These are phyloP conservation scores for Capronia epimyces DNA, from an alignment of 2,329 filamentous ascomycete species.

Conservation along the genomic window DNA sequence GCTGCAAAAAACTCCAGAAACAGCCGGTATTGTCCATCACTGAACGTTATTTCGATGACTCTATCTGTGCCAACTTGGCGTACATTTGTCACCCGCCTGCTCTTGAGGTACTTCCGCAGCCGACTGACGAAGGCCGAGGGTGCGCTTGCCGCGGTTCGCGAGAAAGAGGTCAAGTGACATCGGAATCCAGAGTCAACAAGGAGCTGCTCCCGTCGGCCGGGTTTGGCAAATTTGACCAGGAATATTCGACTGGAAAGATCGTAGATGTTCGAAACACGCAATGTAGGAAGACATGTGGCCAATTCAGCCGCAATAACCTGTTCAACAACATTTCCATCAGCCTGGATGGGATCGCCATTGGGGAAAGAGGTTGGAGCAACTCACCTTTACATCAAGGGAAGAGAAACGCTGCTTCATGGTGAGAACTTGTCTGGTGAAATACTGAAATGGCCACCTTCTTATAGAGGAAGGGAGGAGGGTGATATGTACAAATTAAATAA, in stretches of 20 bases:
- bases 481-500: not conserved
- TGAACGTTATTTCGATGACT: slow-evolving; percentile 87
- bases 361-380: not conserved
- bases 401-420: slow-evolving; percentile 57
- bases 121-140: slow-evolving; percentile 81
- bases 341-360: not conserved
- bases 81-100: slow-evolving; percentile 73
- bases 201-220: slow-evolving; percentile 80
- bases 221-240: slow-evolving; percentile 89
- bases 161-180: slow-evolving; percentile 87
- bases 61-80: slow-evolving; percentile 86
- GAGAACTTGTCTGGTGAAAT: not conserved
- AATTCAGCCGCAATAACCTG: slow-evolving; percentile 95
- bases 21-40: slow-evolving; percentile 78
- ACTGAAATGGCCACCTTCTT: not conserved
- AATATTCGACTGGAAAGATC: slow-evolving; percentile 87
- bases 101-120: slow-evolving; percentile 82
- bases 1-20: slow-evolving; percentile 95
- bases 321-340: slow-evolving; percentile 13
- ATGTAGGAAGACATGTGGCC: slow-evolving; percentile 63
- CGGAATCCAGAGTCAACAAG: slow-evolving; percentile 93
- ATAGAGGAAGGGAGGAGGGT: not conserved
- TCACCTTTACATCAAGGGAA: slow-evolving; percentile 53
- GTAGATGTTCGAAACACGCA: slow-evolving; percentile 90
- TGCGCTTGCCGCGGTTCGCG: slow-evolving; percentile 74